A percentile compares a stretch with the other conserved stretches of the same genome.
Evolutionary conservation across 192 early-diverging fungal species (phyloP).

Genomic region (Gonapodya sp.): DNA sequence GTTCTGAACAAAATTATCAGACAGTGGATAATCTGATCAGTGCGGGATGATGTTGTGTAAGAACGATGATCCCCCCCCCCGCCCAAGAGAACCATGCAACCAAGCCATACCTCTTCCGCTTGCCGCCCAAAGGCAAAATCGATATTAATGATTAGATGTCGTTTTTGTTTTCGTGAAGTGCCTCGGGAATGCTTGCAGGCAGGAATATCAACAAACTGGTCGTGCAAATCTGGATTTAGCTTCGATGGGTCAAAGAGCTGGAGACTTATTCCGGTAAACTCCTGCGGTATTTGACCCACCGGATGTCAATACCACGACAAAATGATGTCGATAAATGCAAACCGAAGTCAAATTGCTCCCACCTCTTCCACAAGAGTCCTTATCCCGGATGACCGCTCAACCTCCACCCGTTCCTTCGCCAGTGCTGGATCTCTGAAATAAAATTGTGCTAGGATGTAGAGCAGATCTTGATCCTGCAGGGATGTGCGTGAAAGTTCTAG

Average conservation of each 20-base stretch:
- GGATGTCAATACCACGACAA: too few species aligned
- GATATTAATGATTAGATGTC: conserved; percentile 13
- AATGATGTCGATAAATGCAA: neutral
- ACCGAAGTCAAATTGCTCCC: neutral
- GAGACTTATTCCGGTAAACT: conserved; percentile 12
- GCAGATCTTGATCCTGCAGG: conserved; percentile 11
- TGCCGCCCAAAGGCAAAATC: conserved; percentile 12
- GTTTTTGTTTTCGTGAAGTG: neutral
- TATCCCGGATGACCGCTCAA: conserved; percentile 4
- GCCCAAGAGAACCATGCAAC: too few species aligned
- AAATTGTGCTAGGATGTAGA: conserved; percentile 13
- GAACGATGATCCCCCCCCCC: too few species aligned
- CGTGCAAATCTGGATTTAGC: neutral
- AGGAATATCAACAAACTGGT: neutral
- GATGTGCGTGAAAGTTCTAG: conserved; percentile 7
- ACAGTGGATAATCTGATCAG: conserved; percentile 12
- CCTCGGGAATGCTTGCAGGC: neutral
- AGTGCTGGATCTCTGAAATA: conserved; percentile 10
- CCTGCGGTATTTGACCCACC: neutral
- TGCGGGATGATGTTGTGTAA: too few species aligned
- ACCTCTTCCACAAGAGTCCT: conserved; percentile 9
- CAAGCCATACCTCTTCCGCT: too few species aligned
- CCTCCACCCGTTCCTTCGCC: conserved; percentile 1
- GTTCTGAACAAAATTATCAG: conserved; percentile 3
- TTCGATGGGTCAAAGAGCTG: conserved; percentile 12